phyloP scores from a whole-genome alignment of 208 protist species.

The Leishmania turanica region DNA sequence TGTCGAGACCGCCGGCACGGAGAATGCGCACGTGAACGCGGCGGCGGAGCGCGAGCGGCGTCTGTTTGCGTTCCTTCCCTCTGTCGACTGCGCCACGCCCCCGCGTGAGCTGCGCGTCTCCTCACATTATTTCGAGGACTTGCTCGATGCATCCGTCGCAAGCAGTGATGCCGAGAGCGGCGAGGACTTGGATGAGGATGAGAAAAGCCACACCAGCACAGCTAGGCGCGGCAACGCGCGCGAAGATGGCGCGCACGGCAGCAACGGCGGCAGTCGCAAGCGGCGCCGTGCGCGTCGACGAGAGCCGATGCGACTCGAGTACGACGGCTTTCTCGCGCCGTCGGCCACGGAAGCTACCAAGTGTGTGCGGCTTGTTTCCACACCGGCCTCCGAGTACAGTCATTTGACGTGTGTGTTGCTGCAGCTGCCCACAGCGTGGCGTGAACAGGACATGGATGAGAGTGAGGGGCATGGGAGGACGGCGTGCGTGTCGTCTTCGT shows the following conservation, averaged over 20 bases:
- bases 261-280: background rate
- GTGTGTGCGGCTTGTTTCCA: constrained; percentile 15
- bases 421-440: constrained; percentile 21
- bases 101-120: constrained; percentile 27
- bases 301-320: constrained; percentile 30
- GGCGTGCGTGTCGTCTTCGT: background rate
- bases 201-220: background rate
- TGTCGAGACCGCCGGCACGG: background rate
- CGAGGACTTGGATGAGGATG: background rate
- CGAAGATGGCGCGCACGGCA: background rate
- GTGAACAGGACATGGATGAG: background rate
- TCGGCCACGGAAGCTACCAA: background rate
- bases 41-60: constrained; percentile 14
- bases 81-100: constrained; percentile 22
- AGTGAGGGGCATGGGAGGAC: background rate
- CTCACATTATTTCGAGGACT: constrained; percentile 28
- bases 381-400: constrained; percentile 18
- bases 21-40: background rate
- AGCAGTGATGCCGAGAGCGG: constrained; percentile 14
- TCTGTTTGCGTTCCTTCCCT: constrained; percentile 34
- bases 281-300: constrained; percentile 11
- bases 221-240: background rate
- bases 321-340: constrained; percentile 10
- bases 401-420: constrained; percentile 28
- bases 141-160: background rate